Conservation (phyloP, 441 rosid species). For the Theobroma grandiflorum region DNA sequence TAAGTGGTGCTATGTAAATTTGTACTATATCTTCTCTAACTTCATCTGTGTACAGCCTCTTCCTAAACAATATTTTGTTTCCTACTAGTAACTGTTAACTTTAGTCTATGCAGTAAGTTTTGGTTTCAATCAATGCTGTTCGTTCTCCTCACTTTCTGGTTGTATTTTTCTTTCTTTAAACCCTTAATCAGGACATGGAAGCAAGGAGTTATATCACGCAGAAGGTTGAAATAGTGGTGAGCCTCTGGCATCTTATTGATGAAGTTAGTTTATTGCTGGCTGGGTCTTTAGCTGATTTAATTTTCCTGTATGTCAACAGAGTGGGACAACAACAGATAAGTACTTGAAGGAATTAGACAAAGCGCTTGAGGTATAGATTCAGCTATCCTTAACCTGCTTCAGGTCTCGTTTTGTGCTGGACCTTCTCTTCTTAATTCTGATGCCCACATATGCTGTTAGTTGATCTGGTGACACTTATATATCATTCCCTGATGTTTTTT, state of each 20-base stretch:
- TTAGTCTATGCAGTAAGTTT: conserved; percentile 21
- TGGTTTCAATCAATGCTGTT: no score
- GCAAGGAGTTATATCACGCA: conserved; percentile 82
- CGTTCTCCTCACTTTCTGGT: neutral
- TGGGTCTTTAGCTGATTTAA: conserved; percentile 12
- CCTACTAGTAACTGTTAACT: neutral
- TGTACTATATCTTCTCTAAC: conserved; percentile 14
- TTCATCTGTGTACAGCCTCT: neutral
- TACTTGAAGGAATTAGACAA: conserved; percentile 80
- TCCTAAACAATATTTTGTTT: no score
- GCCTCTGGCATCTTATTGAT: conserved; percentile 22
- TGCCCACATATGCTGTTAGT: neutral
- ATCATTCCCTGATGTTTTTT: neutral
- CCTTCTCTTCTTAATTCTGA: conserved; percentile 13
- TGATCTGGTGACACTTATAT: neutral
- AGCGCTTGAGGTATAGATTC: conserved; percentile 77
- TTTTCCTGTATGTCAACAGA: conserved; percentile 51
- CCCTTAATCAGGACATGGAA: conserved; percentile 63
- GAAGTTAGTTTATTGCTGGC: conserved; percentile 19
- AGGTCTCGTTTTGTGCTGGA: neutral
- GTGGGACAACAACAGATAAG: conserved; percentile 79
- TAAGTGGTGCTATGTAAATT: conserved; percentile 49
- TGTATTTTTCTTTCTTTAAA: conserved; percentile 16
- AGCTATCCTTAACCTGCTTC: conserved; percentile 23
- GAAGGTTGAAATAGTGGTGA: conserved; percentile 84